Evolutionary conservation across 306 rosid genomes (phyloP).

Genomic region (Hippophae tibetana): DNA sequence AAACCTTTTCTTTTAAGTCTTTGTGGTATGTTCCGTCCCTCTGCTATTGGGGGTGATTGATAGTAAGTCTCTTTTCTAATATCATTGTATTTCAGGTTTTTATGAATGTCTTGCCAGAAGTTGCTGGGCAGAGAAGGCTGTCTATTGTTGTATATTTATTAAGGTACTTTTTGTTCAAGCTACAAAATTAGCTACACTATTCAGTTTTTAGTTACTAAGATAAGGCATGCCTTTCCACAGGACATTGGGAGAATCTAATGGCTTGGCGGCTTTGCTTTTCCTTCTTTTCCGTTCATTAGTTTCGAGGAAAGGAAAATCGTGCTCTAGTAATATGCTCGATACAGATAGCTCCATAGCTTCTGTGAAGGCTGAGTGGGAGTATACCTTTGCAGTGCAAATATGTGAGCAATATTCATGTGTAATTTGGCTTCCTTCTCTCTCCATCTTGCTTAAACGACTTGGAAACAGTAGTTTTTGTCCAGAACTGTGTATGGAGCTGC

Average conservation of each 20-base stretch:
- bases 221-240: constrained; percentile 36
- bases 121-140: constrained; percentile 69
- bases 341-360: constrained; percentile 34
- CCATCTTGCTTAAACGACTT: constrained; percentile 36
- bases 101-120: constrained; percentile 53
- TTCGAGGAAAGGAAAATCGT: constrained; percentile 43
- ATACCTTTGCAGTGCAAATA: constrained; percentile 51
- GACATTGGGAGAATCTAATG: constrained; percentile 63
- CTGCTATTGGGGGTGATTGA: constrained; percentile 9
- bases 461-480: constrained; percentile 22
- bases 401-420: constrained; percentile 63
- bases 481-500: constrained; percentile 37
- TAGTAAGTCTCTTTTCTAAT: constrained; percentile 17
- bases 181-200: background rate
- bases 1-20: constrained; percentile 16
- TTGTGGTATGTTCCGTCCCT: background rate
- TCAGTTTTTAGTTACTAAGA: constrained; percentile 13
- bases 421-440: constrained; percentile 86
- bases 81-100: constrained; percentile 44
- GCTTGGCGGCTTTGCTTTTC: constrained; percentile 67
- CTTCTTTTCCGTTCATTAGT: constrained; percentile 63
- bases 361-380: constrained; percentile 69
- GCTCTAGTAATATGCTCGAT: constrained; percentile 18
- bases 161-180: constrained; percentile 33
- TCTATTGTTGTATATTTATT: constrained; percentile 53